Evolutionary conservation across 2,329 filamentous ascomycete species (phyloP).

Genomic region (Fusarium globosum): DNA sequence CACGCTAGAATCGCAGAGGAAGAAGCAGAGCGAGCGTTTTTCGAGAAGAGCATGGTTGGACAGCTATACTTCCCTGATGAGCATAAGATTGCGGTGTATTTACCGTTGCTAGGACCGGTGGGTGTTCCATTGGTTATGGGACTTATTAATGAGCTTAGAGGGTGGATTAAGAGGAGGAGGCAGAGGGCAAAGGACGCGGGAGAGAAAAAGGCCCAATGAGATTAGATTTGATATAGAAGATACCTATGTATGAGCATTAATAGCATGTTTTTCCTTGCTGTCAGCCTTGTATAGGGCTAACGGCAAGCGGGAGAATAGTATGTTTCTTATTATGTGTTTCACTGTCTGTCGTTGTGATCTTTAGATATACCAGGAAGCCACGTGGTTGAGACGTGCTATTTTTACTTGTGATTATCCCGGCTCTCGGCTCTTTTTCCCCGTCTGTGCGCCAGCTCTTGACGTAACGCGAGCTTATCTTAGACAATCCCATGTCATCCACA

Average conservation of each 20-base stretch:
- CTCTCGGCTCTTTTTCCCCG: constrained; percentile 27
- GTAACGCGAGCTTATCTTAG: background rate
- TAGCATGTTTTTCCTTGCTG: background rate
- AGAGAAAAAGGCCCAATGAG: constrained; percentile 52
- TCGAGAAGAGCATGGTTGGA: constrained; percentile 98
- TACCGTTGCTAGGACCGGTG: constrained; percentile 89
- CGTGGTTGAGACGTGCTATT: background rate
- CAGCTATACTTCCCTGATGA: constrained; percentile 99
- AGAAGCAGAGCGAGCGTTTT: constrained; percentile 93
- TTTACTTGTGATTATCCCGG: constrained; percentile 9
- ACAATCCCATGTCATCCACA: constrained; percentile 11
- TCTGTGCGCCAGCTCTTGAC: constrained; percentile 32
- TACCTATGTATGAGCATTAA: constrained; percentile 27
- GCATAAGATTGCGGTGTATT: constrained; percentile 96
- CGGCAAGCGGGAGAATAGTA: background rate
- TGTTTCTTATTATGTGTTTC: background rate
- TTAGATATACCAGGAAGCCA: background rate
- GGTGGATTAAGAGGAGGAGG: constrained; percentile 62
- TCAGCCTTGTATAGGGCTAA: background rate
- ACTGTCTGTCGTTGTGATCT: background rate
- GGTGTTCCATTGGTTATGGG: constrained; percentile 90
- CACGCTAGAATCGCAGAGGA: constrained; percentile 87
- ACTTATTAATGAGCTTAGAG: constrained; percentile 82
- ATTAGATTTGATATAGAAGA: constrained; percentile 13
- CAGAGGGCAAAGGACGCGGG: constrained; percentile 55